Evolutionary conservation across 2,329 filamentous ascomycete genomes (phyloP).

Genomic region (Verticillium zaregamsianum): DNA sequence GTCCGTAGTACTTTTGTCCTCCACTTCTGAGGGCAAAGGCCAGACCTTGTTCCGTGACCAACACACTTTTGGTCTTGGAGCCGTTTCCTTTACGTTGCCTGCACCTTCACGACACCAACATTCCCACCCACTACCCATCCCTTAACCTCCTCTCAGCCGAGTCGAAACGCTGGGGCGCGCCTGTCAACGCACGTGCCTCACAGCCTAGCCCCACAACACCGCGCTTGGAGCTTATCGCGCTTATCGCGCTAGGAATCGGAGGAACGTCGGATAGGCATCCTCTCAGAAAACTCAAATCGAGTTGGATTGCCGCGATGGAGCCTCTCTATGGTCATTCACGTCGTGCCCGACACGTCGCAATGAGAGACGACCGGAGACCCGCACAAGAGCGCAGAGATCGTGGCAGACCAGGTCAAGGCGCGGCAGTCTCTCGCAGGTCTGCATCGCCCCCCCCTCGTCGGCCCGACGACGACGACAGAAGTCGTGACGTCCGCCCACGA

Average conservation of each 20-base stretch:
- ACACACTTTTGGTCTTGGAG: background rate
- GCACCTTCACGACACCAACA: background rate
- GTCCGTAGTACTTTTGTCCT: background rate
- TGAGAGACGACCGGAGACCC: slow-evolving; percentile 36
- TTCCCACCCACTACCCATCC: background rate
- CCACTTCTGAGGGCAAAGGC: background rate
- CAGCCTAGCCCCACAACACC: background rate
- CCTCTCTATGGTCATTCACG: slow-evolving; percentile 7
- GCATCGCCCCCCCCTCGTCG: slow-evolving; percentile 22
- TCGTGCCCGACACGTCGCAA: slow-evolving; percentile 30
- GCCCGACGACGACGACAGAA: slow-evolving; percentile 20
- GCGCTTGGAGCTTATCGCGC: background rate
- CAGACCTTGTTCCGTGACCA: background rate
- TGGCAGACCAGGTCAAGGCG: slow-evolving; percentile 34
- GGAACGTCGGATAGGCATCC: slow-evolving; percentile 12
- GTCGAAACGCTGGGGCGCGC: background rate
- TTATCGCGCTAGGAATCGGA: slow-evolving; percentile 11
- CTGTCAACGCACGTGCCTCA: background rate
- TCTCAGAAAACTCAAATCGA: slow-evolving; percentile 15
- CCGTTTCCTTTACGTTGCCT: background rate
- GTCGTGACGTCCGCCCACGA: slow-evolving; percentile 10
- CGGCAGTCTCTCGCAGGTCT: slow-evolving; percentile 25
- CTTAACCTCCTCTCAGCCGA: background rate
- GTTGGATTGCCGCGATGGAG: slow-evolving; percentile 10
- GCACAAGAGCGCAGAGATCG: slow-evolving; percentile 35